Conservation (phyloP, 2,329 filamentous ascomycete species). For the Thyridium curvatum region DNA sequence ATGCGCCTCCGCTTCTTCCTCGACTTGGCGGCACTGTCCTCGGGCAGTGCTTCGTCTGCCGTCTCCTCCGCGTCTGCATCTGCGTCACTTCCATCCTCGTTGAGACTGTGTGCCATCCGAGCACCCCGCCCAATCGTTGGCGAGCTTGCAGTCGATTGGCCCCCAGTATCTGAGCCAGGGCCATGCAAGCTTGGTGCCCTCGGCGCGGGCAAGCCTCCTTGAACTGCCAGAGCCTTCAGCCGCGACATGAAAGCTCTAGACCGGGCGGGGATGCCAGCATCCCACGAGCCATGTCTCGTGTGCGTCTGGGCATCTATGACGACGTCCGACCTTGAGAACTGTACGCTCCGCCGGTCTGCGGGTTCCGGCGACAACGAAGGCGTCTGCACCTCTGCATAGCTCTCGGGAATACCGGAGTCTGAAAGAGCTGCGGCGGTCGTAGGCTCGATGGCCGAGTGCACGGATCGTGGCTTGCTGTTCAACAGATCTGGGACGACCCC, state of each 20-base stretch:
- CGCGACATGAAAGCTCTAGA: slow-evolving; percentile 72
- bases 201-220: slow-evolving; percentile 39
- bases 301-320: slow-evolving; percentile 37
- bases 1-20: slow-evolving; percentile 60
- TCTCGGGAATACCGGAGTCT: slow-evolving; percentile 4
- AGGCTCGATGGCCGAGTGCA: no score
- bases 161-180: slow-evolving; percentile 23
- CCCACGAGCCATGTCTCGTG: slow-evolving; percentile 55
- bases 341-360: slow-evolving; percentile 59
- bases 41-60: slow-evolving; percentile 62
- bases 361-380: slow-evolving; percentile 24
- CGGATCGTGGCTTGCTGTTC: no score
- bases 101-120: slow-evolving; percentile 12
- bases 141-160: slow-evolving; percentile 37
- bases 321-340: slow-evolving; percentile 59
- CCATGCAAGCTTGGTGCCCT: slow-evolving; percentile 25
- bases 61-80: slow-evolving; percentile 83
- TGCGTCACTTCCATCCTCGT: slow-evolving; percentile 59
- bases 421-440: slow-evolving; percentile 10
- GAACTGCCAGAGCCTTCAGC: slow-evolving; percentile 64
- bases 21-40: slow-evolving; percentile 38
- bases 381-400: slow-evolving; percentile 14
- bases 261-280: slow-evolving; percentile 53
- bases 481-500: slow-evolving; percentile 15
- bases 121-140: slow-evolving; percentile 37